Base-by-base conservation (phyloP, 164 flowering plant species). In the Annona squamosa region DNA sequence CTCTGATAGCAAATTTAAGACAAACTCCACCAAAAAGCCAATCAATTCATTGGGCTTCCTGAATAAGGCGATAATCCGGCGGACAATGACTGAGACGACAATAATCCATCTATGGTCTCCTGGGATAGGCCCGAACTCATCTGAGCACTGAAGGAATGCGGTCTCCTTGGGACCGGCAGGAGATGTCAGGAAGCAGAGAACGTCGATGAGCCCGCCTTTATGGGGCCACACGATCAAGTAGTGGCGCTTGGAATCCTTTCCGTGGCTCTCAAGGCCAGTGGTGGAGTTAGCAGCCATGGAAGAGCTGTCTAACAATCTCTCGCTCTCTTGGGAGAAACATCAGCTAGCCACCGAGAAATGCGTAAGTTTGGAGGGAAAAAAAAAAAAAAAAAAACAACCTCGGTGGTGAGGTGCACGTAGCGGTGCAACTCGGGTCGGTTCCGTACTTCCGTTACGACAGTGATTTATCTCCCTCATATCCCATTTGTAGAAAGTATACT, bases 31-130 rank as follows among this genome's bases (percentile, higher is more conserved):
- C 2, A 81, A 13, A 46, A 59, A 83, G 9, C 97, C 97, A 63
- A 65, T 43, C 88, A 84, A 87, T 77, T 87, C 84, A 92, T 89
- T 59, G 4, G 96, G 98, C 79, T 87, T 90, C n/a, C 84, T 79
- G 1, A 87, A 47, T 26, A 87, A 19, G 1, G 72, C 77, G 2
- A 92, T 74, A 62, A 92, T 70, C 78, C 87, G 86, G 56, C 87
- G 73, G 2, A 76, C 79, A 0, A 92, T 48, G 4, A 92, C 78
- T 6, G 97, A 90, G 1, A 89, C 86, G 1, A 87, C 46, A 1
- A 92, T 86, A 2, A 90, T 84, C 92, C 91, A 86, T 64, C 90
- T 76, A 37, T 84, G 83, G 44, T 86, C 90, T 3, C 48, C 77
- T 48, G 47, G 3, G 19, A 65, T 61, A 0, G 63, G 65, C 2